These are phyloP conservation scores for Pseudogymnoascus sp. DNA, from an alignment of 2,329 filamentous ascomycete genomes.

Conservation along the genomic window DNA sequence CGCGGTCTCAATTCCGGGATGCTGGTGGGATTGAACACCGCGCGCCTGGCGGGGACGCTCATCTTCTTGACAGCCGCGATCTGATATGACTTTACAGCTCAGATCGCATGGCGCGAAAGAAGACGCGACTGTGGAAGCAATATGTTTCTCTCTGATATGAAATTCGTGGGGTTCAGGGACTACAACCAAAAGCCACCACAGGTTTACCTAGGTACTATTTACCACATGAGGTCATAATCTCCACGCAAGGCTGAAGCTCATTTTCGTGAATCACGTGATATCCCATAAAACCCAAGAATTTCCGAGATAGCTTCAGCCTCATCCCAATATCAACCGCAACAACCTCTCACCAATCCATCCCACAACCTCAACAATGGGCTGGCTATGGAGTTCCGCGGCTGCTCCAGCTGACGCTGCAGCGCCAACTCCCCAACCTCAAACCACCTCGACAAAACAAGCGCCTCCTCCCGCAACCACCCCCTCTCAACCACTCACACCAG, in stretches of 20 bases:
- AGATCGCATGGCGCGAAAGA: neutral
- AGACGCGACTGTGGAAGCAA: neutral
- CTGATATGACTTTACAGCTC: neutral
- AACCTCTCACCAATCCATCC: slow-evolving; percentile 1
- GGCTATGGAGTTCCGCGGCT: slow-evolving; percentile 43
- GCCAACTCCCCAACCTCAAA: slow-evolving; percentile 16
- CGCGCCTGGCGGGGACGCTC: slow-evolving; percentile 21
- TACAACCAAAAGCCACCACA: neutral
- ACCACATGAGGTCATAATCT: slow-evolving; percentile 1
- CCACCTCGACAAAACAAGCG: slow-evolving; percentile 16
- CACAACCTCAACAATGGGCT: slow-evolving; percentile 43
- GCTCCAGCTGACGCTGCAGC: slow-evolving; percentile 16
- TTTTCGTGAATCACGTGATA: neutral
- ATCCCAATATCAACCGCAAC: slow-evolving; percentile 7
- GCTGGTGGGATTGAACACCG: slow-evolving; percentile 30
- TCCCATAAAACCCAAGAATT: neutral
- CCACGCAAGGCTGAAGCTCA: neutral
- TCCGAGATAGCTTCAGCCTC: slow-evolving; percentile 11
- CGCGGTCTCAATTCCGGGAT: slow-evolving; percentile 27
- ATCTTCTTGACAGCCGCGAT: slow-evolving; percentile 5
- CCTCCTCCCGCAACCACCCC: slow-evolving; percentile 11
- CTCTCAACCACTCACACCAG: slow-evolving; percentile 19
- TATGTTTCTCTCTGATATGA: neutral
- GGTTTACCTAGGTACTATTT: neutral
- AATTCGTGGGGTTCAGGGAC: neutral